Conservation (phyloP, 192 early-diverging fungal genomes). For the Entophlyctis luteolus region DNA sequence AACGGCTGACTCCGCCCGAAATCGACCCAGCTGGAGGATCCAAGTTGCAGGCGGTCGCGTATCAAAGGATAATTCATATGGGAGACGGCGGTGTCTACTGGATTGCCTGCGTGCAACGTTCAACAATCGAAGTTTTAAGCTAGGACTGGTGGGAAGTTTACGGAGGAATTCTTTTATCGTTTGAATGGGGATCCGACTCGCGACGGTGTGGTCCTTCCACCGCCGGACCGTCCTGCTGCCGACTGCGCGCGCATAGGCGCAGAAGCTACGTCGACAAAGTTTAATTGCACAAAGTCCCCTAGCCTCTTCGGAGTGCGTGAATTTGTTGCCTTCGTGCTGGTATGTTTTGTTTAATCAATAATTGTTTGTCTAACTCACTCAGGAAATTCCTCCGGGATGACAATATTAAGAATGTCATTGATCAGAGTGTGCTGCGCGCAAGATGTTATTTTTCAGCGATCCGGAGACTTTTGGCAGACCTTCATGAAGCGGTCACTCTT, state of each 20-base stretch:
- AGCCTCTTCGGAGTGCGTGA: not conserved
- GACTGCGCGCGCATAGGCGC: not conserved
- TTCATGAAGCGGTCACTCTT: conserved; percentile 50
- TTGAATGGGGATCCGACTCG: too few species aligned
- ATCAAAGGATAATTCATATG: too few species aligned
- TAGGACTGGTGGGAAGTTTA: too few species aligned
- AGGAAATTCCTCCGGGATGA: conserved; percentile 53
- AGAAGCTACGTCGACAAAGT: not conserved
- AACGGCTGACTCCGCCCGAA: too few species aligned
- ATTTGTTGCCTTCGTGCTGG: not conserved
- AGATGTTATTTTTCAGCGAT: not conserved
- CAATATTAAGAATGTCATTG: conserved; percentile 53
- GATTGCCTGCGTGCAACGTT: too few species aligned
- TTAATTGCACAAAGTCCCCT: conserved; percentile 17
- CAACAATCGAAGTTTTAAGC: too few species aligned
- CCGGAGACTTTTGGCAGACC: conserved; percentile 10
- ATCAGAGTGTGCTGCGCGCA: conserved; percentile 46
- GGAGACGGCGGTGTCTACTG: too few species aligned
- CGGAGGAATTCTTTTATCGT: too few species aligned
- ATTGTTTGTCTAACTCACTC: conserved; percentile 33
- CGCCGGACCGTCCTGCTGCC: too few species aligned
- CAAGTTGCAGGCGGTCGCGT: too few species aligned
- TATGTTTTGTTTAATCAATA: not conserved
- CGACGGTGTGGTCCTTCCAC: too few species aligned
- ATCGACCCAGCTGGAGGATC: too few species aligned